Evolutionary conservation across 192 early-diverging fungal genomes (phyloP), one percentile per base, ranked within the genome.

Genomic region (Podochytrium sp.): DNA sequence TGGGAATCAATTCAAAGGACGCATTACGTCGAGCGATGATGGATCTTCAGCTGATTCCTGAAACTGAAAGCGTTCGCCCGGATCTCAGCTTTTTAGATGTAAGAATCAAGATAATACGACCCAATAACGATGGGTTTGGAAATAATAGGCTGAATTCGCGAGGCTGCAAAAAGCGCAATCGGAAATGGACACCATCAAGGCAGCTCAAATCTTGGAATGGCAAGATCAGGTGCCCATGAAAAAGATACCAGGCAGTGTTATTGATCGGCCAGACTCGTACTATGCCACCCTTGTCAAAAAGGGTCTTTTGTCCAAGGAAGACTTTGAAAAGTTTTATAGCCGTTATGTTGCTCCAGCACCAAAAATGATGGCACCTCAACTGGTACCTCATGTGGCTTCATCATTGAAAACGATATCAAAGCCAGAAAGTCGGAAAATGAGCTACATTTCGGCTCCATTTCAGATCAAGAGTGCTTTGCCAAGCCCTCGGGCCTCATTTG

Each of bases 11-110:
- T 52, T 71, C 77, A 20, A 73, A 51, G 10, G 40, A 75, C 16
- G 49, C 82, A 7, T 52, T 84, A 34, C 73, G 75, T 1, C 66
- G 42, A 23, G 62, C 63, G 10, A 76, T 84, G 82, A 43, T 83
- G 12, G 35, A 62, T 50, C 35, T 84, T 27, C 65, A 63, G 18
- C 76, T 84, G 76, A 33, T 84, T 20, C 75, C 79, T 10, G 47
- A 7, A 0, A 32, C 29, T 6, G 68, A 25, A 0, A 7, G 20
- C 7, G 37, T 34, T 34, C 5, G 37, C n/a, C 18, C 67, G 3
- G 71, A 55, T 18, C 27, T 25, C 10, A 40, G 57, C 29, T 80
- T 73, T 76, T 55, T 83, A 16, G 78, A 83, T 57, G 81, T 83
- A 73, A 71, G 81, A 33, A 47, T 23, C 16, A 32, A 32, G 1